Evolutionary conservation across 495 filamentous ascomycete species (phyloP), one percentile per base, ranked within the genome.

Genomic region (Thozetella sp.): DNA sequence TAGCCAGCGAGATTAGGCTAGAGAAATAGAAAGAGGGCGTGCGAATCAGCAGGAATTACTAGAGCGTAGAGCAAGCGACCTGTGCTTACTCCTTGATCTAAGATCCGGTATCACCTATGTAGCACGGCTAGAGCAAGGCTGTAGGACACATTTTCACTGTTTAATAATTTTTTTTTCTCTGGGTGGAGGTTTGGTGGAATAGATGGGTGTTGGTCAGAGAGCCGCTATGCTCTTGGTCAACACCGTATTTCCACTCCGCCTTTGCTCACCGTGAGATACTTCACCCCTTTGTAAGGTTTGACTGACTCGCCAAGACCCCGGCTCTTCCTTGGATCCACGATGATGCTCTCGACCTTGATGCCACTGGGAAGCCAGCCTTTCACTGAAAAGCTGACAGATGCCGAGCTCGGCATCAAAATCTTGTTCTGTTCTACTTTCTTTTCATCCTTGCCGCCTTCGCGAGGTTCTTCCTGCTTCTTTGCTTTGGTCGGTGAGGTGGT

Each of bases 221-320:
- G 2, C 24, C 15, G n/a, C 10, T n/a, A 43, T 24, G 19, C 10
- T 23, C 22, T 11, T 12, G 4, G 3, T 63, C 58, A 90, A 74
- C 88, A 91, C 63, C 90, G 75, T 62, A 88, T 82, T 75, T 98
- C 95, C 43, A 99, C 82, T 2, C 96, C 96, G 46, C 85, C 86
- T 62, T 85, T 87, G 74, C 93, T 97, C 25, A 95, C 86, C 63
- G 93, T 96, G 57, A 98, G 71, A 74, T 99, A 99, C 75, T 98
- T 99, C 51, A 98, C 95, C 13, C 95, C 96, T 78, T 98, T 99
- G 73, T 96, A 99, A 43, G 96, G 95, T 72, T 91, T 93, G 46
- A 98, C 85, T 12, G 89, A 86, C 64, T 96, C 91, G 0, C 92
- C 93, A 12, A 99, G 61, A 2, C 95, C 95, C 25, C 88, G 83